These are phyloP conservation scores for Ustilago sp. DNA, from an alignment of 1,284 basidiomycete genomes.

Conservation along the genomic window DNA sequence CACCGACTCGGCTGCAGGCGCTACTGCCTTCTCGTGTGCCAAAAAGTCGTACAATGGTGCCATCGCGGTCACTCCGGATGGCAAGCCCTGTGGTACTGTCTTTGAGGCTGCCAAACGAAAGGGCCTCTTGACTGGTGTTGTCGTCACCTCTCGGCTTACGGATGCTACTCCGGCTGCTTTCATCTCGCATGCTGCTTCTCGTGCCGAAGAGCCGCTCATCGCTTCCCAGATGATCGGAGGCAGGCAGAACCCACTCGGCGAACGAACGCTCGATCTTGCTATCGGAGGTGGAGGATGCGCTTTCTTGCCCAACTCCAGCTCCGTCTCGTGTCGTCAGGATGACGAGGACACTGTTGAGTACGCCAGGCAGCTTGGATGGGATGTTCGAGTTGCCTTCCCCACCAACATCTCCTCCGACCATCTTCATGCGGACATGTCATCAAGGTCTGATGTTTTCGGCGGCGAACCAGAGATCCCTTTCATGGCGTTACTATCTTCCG, in stretches of 20 bases:
- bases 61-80: constrained; percentile 64
- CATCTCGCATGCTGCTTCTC: constrained; percentile 67
- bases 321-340: constrained; percentile 65
- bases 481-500: constrained; percentile 52
- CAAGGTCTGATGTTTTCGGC: constrained; percentile 13
- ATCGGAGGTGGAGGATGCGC: constrained; percentile 70
- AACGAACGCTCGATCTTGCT: constrained; percentile 66
- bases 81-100: constrained; percentile 68
- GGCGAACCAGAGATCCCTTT: constrained; percentile 40
- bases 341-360: constrained; percentile 61
- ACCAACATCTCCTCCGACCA: constrained; percentile 31
- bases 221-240: constrained; percentile 49
- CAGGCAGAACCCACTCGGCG: constrained; percentile 38
- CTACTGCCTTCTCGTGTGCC: constrained; percentile 69
- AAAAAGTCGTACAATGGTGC: constrained; percentile 70
- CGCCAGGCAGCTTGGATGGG: constrained; percentile 56
- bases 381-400: constrained; percentile 46
- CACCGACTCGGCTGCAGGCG: constrained; percentile 70
- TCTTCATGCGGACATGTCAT: neutral
- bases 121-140: constrained; percentile 69
- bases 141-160: constrained; percentile 66
- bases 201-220: constrained; percentile 52
- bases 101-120: constrained; percentile 70
- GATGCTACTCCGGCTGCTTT: constrained; percentile 70
- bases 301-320: constrained; percentile 66